Evolutionary conservation across 345 rosid genomes (phyloP).

Genomic region (Erucastrum elatum): DNA sequence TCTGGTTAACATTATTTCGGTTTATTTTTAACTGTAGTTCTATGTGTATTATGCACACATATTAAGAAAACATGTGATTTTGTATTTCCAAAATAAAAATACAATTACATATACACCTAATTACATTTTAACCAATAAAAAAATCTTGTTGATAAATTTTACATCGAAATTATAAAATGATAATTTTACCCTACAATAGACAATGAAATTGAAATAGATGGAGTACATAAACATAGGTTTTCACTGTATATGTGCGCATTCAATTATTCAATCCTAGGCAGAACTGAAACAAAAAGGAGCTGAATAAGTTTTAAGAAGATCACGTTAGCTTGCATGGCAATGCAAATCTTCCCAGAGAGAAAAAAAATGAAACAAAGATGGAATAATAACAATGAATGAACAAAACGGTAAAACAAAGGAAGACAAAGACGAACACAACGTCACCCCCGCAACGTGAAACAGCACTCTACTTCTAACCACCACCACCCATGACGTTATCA

Average conservation of each 20-base stretch:
- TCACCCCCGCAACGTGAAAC: neutral
- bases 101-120: too few relatives aligned
- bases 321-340: conserved; percentile 6
- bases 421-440: neutral
- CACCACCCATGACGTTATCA: conserved; percentile 24
- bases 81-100: too few relatives aligned
- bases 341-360: conserved; percentile 2
- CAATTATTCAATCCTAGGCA: conserved; percentile 8
- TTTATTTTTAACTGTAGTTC: too few relatives aligned
- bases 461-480: conserved; percentile 10
- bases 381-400: conserved; percentile 18
- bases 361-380: conserved; percentile 12
- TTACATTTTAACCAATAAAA: too few relatives aligned
- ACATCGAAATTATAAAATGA: too few relatives aligned
- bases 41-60: too few relatives aligned
- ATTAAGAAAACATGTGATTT: too few relatives aligned
- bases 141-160: too few relatives aligned
- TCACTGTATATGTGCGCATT: neutral
- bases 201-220: too few relatives aligned
- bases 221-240: too few relatives aligned
- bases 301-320: neutral
- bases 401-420: neutral
- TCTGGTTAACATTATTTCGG: too few relatives aligned
- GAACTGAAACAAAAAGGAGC: conserved; percentile 14
- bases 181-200: too few relatives aligned